Percentiles rank a stretch among this genome's conserved stretches.
Conservation (phyloP, 345 rosid genomes). For the Pugionium dolabratum region DNA sequence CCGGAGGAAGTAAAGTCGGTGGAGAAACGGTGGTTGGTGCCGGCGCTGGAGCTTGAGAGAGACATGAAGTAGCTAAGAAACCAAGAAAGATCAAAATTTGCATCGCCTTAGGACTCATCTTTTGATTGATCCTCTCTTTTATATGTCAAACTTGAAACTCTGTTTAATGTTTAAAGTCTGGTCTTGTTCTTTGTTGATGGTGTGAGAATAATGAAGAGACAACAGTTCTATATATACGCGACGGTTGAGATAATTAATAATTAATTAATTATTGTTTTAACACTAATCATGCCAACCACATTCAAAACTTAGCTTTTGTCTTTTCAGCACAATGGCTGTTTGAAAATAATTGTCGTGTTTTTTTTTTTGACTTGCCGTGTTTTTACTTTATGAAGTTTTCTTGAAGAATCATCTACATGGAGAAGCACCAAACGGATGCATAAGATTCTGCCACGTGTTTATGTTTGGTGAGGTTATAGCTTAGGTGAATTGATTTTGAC, state of each 20-base stretch:
- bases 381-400: slow-evolving; percentile 32
- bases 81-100: slow-evolving; percentile 58
- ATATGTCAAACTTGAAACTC: slow-evolving; percentile 14
- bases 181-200: slow-evolving; percentile 17
- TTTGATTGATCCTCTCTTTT: not conserved
- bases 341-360: slow-evolving; percentile 10
- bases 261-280: slow-evolving; percentile 3
- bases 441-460: slow-evolving; percentile 19
- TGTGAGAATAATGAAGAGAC: slow-evolving; percentile 33
- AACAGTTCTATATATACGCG: slow-evolving; percentile 31
- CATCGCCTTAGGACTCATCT: slow-evolving; percentile 51
- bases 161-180: slow-evolving; percentile 17
- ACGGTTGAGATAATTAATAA: slow-evolving; percentile 24
- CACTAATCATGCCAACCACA: slow-evolving; percentile 32
- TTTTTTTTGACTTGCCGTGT: slow-evolving; percentile 32
- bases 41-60: slow-evolving; percentile 71
- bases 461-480: not conserved
- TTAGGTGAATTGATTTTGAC: not conserved
- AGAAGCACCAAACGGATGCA: slow-evolving; percentile 35
- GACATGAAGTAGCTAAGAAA: slow-evolving; percentile 66
- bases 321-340: slow-evolving; percentile 25
- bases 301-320: slow-evolving; percentile 18
- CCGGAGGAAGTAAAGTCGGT: slow-evolving; percentile 42
- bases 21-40: slow-evolving; percentile 41
- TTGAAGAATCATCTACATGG: slow-evolving; percentile 34